Evolutionary conservation across 441 rosid genomes (phyloP), one percentile per base, ranked within the genome.

Genomic region (Populus hybrid): DNA sequence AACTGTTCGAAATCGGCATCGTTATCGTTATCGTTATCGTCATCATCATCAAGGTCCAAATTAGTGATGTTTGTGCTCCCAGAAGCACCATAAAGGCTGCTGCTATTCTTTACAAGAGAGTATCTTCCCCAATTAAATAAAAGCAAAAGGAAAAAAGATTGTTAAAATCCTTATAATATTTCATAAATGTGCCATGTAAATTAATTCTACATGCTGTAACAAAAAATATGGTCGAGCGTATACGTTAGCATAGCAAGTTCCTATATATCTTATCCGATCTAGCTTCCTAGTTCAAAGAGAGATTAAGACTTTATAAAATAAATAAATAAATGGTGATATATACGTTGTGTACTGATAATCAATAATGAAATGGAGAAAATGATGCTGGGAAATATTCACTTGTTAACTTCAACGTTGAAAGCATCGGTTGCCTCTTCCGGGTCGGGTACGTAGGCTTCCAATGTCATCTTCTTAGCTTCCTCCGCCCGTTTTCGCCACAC

Each of bases 351-450:
- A n/a, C 9, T 36, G 4, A 18, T n/a, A 10, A 35, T 7, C 14
- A 26, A 10, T 12, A 68, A 59, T 9, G 26, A 28, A 23, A 65
- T 9, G 24, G 50, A 59, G 36, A 74, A 8, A 18, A 65, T 1
- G 11, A 46, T 18, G 9, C 10, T 9, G 19, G 19, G 21, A 64
- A 1, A 28, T 28, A 28, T 24, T 50, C 35, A 89, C 90, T 32
- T 59, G 72, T 69, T n/a, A 14, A 82, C 81, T 24, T 79, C 72
- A 5, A 32, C 0, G 53, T 90, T 88, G 36, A 87, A 74, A 26
- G 81, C 82, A 0, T 77, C 21, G 38, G 88, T 85, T 82, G 87
- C 88, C 23, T 76, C 64, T 65, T 78, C 63, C 4, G 95, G 92
- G 42, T 82, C 24, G 0, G 89, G 84, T 30, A 81, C 72, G 38